phyloP scores from a whole-genome alignment of 176 grass and related monocot species.

The Cenchrus americanus region DNA sequence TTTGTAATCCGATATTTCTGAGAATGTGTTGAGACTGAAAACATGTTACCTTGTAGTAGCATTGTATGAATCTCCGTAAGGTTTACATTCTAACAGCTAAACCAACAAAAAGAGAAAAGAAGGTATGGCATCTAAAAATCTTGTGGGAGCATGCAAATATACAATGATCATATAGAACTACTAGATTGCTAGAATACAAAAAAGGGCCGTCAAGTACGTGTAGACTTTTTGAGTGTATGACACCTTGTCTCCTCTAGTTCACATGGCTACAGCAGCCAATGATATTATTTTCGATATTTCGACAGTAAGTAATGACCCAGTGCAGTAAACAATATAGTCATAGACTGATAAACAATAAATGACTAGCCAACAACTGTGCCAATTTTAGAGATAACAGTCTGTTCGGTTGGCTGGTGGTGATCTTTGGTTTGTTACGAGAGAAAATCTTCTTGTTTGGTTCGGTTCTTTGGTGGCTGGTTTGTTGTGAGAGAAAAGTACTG shows the following conservation, averaged over 20 bases:
- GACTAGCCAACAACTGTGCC: not conserved
- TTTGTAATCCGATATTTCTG: not conserved
- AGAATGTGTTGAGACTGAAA: not conserved
- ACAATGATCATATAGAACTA: slow-evolving; percentile 23
- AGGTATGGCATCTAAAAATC: not conserved
- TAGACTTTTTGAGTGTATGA: not conserved
- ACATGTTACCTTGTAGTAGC: not conserved
- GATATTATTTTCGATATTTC: slow-evolving; percentile 1
- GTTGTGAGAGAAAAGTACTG: no score
- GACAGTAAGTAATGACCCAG: slow-evolving; percentile 1
- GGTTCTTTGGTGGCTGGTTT: no score
- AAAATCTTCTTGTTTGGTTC: no score
- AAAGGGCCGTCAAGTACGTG: not conserved
- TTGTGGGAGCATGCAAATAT: not conserved
- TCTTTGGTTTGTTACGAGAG: no score
- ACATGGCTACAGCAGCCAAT: slow-evolving; percentile 14
- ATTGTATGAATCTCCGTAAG: not conserved
- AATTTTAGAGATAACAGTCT: not conserved
- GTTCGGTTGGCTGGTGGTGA: no score
- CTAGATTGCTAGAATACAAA: not conserved
- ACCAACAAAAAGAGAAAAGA: not conserved
- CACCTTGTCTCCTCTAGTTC: not conserved
- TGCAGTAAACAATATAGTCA: not conserved
- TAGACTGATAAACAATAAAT: slow-evolving; percentile 12
- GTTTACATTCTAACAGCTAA: not conserved